These are phyloP conservation scores for Haberlea rhodopensis DNA, from an alignment of 257 asterid genomes.

Conservation along the genomic window DNA sequence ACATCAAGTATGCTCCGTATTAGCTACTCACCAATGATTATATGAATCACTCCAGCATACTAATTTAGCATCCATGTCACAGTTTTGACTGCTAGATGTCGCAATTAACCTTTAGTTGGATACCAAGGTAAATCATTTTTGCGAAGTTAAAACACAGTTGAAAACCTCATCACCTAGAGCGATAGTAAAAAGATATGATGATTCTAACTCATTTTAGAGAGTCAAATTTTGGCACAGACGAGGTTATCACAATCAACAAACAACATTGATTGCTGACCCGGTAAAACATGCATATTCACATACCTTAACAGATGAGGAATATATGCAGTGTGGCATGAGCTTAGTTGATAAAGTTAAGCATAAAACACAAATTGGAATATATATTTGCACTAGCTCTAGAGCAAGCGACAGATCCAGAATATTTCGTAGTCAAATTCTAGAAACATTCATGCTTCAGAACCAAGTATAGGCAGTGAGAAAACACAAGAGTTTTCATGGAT, in stretches of 20 bases:
- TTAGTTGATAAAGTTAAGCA: no score
- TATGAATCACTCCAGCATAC: not conserved
- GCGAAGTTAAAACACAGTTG: not conserved
- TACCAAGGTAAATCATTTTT: not conserved
- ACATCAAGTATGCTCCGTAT: no score
- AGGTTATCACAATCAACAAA: not conserved
- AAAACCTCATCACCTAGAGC: not conserved
- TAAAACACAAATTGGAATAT: slow-evolving; percentile 13
- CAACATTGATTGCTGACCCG: no score
- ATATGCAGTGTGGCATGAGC: no score
- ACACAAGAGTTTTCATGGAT: slow-evolving; percentile 7
- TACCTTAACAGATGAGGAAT: no score
- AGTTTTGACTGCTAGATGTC: not conserved
- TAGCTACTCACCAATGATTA: not conserved
- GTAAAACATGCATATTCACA: no score
- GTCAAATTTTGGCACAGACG: not conserved
- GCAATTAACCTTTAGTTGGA: not conserved
- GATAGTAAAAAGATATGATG: not conserved
- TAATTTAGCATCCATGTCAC: not conserved
- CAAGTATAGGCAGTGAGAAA: not conserved
- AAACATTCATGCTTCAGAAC: slow-evolving; percentile 14
- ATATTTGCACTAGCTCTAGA: not conserved
- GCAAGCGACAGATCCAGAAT: slow-evolving; percentile 10
- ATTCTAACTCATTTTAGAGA: not conserved
- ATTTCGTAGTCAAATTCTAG: not conserved